phyloP scores from a whole-genome alignment of 805 yeast species.

The Tetrapisispora namnaoensis region DNA sequence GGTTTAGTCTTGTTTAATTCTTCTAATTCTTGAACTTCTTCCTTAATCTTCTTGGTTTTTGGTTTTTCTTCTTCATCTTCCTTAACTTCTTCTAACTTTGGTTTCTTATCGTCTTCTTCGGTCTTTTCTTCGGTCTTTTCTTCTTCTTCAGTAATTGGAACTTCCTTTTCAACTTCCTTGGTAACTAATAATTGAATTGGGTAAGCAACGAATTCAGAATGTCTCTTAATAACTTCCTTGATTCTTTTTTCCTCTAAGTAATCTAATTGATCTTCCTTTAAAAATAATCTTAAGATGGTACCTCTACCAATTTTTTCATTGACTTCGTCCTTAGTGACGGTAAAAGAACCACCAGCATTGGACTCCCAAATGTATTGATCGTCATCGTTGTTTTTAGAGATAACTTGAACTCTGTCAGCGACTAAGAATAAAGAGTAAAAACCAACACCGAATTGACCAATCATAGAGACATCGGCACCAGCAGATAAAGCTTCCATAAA shows the following conservation, averaged over 20 bases:
- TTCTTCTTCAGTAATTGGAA: slow-evolving; percentile 64
- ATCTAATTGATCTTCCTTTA: slow-evolving; percentile 98
- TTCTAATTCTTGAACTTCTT: slow-evolving; percentile 89
- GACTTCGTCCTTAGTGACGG: slow-evolving; percentile 81
- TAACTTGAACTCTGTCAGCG: slow-evolving; percentile 97
- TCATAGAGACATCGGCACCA: slow-evolving; percentile 99
- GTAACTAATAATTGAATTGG: slow-evolving; percentile 97
- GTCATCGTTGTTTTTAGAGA: slow-evolving; percentile 96
- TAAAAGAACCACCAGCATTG: slow-evolving; percentile 99
- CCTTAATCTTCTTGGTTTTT: slow-evolving; percentile 84
- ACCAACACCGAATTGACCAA: slow-evolving; percentile 99
- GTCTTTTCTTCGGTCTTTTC: slow-evolving; percentile 32
- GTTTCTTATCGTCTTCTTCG: slow-evolving; percentile 56
- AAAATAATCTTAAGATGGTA: slow-evolving; percentile 86
- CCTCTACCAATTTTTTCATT: slow-evolving; percentile 91
- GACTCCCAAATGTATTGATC: slow-evolving; percentile 99
- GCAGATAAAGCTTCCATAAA: slow-evolving; percentile 99
- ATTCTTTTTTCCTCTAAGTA: slow-evolving; percentile 99
- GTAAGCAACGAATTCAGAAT: slow-evolving; percentile 97
- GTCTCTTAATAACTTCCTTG: slow-evolving; percentile 98
- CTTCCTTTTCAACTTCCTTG: slow-evolving; percentile 98
- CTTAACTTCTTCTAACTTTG: slow-evolving; percentile 49
- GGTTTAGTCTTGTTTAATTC: slow-evolving; percentile 99
- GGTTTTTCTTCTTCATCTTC: slow-evolving; percentile 60
- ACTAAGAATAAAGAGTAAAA: slow-evolving; percentile 98